Base-by-base conservation (phyloP, 257 asterid species). In the Solanum neorickii region DNA sequence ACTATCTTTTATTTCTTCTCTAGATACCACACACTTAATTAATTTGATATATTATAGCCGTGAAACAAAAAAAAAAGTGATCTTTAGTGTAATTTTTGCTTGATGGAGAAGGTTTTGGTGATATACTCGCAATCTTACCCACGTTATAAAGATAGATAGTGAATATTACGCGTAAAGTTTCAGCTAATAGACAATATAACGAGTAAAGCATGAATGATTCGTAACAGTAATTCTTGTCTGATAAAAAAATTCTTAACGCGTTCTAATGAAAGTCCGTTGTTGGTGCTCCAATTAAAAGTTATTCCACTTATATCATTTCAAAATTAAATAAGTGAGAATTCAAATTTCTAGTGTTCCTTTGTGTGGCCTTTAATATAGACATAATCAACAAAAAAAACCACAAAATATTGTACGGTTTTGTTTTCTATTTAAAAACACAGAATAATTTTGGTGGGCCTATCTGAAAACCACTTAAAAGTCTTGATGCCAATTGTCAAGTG, bases 361-460 rank as follows among this genome's bases (percentile, higher is more conserved):
- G 42, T 84, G 87, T 62, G 65, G 10, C 84, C 62, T 78, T 78
- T 44, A 78, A 27, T 66, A 49, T 42, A 82, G 74, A 66, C 83
- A 76, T 35, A 69, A 86, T 31, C 47, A 88, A 49, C 87, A 41
- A 74, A 39, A 27, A 29, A 29, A 69, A 21, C 9, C 68, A 27
- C 39, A 70, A 29, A 41, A 46, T 42, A 52, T 33, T 49, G 87
- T 89, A 86, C 89, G 85, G 25, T 16, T 83, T 73, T 83, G 31
- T 39, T 66, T 84, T 89, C 86, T 42, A 69, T 66, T 86, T 74
- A 39, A 52, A 78, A 52, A 78, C 69, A 66, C 62, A 84, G 85
- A 56, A 86, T 80, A 59, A 72, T 49, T 88, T 11, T 25, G 83
- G 88, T 86, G 90, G 88, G 86, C 25, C 88, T 37, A 23, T 78